Base-by-base conservation (phyloP, 306 rosid genomes). In the Geum urbanum region DNA sequence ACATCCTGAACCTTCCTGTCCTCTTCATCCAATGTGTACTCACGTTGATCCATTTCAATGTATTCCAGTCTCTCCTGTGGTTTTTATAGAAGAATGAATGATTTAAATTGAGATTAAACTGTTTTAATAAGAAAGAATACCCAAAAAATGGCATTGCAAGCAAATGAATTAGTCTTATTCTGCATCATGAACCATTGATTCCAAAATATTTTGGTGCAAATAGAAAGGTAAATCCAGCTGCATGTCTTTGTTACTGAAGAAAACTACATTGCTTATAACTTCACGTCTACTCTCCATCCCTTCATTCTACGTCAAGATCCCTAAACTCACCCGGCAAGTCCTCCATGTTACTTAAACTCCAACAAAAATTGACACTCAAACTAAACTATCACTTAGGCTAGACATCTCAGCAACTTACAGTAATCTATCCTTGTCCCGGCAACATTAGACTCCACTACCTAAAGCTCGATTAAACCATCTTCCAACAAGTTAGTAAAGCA, bases 11-110 rank as follows among this genome's bases (percentile, higher is more conserved):
- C 82, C 80, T 77, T 83, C 82, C 89, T 88, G 77, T 95, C 99
- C 63, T 91, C 99, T 13, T 89, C 97, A 77, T 95, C 99, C 86
- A 95, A 82, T 75, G 99, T 91, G 85, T 95, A 95, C 66, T 95
- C 99, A 66, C 86, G 82, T 75, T 91, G 99, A 84, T 95, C 97
- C 82, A 62, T 85, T 77, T 86, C 99, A 65, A 95, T 95, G 78
- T 80, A 80, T 60, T 95, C 95, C 74, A 95, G 82, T 82, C 96
- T 91, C 86, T 95, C 99, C 99, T 95, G 82, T 63, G 67, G 54
- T 69, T 51, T 81, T 59, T 61, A 70, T 47, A 80, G 47, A 63
- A 61, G 46, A 41, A 75, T 54, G 32, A 65, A 63, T 39, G 59
- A 67, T 74, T 9, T 39, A 65, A 46, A 79, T 77, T 76, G 15